Evolutionary conservation across 805 yeast genomes (phyloP), one percentile per base, ranked within the genome.

Genomic region (Suhomyces sp.): DNA sequence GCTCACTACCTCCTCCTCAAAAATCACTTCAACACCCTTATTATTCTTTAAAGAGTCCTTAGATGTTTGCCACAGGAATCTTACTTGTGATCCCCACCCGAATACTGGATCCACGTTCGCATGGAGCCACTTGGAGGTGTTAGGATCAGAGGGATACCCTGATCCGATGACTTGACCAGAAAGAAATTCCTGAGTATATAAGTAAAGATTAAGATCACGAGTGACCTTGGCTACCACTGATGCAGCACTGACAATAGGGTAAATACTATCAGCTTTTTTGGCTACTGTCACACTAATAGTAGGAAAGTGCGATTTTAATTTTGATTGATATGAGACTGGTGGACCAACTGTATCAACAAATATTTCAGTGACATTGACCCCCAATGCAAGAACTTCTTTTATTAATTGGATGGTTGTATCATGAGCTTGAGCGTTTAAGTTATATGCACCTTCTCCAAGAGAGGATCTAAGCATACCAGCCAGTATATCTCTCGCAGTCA

Each of bases 341-440:
- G 98, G 97, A 0, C 99, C 99, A 26, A 93, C 98, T 0, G 99
- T 93, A 56, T 93, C 99, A 4, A 93, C 90, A 56, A 74, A 93
- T 0, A 90, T 75, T 53, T 87, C 87, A 18, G 67, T 71, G 5
- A 93, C 54, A 25, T 77, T 73, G 5, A 86, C 81, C 1, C 86
- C 84, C 22, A 65, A 60, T 19, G 72, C 75, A 4, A 86, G 24
- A 0, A 86, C 81, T 8, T 74, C 77, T 41, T 74, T 75, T 25
- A 93, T 88, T 40, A 93, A 63, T 11, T 67, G 78, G 53, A 90
- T 90, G 0, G 99, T 93, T 0, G 95, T 81, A 50, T 88, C 95
- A 53, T 93, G 98, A 0, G 98, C 98, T 60, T 93, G 98, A 48
- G 84, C 95, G 56, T 95, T 93, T 55, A 93, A 67, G 53, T 91